These are phyloP conservation scores for Leccinum boreale DNA, from an alignment of 768 basidiomycete species.

Conservation along the genomic window DNA sequence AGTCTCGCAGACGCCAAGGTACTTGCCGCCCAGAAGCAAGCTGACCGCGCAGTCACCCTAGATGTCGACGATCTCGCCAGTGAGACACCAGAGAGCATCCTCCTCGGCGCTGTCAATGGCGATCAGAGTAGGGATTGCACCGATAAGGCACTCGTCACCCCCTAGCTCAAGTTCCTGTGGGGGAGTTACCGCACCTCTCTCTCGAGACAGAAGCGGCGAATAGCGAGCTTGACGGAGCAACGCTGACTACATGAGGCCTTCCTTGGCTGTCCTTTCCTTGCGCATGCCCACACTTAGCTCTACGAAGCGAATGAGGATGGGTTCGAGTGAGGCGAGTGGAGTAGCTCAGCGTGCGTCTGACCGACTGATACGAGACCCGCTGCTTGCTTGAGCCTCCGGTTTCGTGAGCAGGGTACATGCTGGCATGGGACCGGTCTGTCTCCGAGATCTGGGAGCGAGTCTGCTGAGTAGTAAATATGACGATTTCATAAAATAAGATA, in stretches of 20 bases:
- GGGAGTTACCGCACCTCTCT: not conserved
- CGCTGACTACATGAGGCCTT: slow-evolving; percentile 66
- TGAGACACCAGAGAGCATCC: not conserved
- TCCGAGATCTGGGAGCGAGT: too few relatives aligned
- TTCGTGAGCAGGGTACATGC: slow-evolving; percentile 48
- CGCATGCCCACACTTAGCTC: slow-evolving; percentile 94
- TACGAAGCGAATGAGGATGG: slow-evolving; percentile 93
- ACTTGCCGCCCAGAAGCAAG: not conserved
- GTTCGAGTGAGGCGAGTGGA: slow-evolving; percentile 83
- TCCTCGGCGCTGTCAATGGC: not conserved
- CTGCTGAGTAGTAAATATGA: slow-evolving; percentile 90
- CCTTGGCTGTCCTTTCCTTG: slow-evolving; percentile 90
- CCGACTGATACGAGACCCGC: slow-evolving; percentile 91
- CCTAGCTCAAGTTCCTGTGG: not conserved
- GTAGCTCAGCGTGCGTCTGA: slow-evolving; percentile 86
- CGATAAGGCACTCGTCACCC: slow-evolving; percentile 23
- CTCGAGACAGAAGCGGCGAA: not conserved
- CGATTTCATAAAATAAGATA: slow-evolving; percentile 98
- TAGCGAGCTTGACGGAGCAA: slow-evolving; percentile 63
- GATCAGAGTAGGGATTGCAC: not conserved
- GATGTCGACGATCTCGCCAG: slow-evolving; percentile 94
- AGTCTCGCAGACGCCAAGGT: not conserved
- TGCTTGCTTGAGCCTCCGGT: slow-evolving; percentile 90
- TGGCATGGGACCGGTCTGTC: too few relatives aligned
- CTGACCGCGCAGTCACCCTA: slow-evolving; percentile 14